A percentile compares a stretch with the other conserved stretches of the same genome.
These are phyloP conservation scores for Lycium barbarum DNA, from an alignment of 257 asterid species.

Conservation along the genomic window DNA sequence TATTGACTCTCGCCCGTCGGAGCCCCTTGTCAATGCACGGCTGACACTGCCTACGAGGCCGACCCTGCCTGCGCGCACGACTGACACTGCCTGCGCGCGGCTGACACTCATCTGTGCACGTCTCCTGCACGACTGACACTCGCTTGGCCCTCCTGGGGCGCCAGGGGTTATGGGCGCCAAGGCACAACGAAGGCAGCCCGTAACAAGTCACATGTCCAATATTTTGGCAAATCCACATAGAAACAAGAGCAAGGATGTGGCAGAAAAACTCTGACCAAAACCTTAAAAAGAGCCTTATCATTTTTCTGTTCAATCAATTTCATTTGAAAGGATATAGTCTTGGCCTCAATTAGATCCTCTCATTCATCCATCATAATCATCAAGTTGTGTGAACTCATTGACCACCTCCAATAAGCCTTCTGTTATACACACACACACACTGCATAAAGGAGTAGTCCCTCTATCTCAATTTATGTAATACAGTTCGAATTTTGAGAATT, in stretches of 20 bases:
- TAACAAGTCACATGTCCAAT: background rate
- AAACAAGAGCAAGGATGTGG: background rate
- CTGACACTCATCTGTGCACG: no score
- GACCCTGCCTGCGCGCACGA: no score
- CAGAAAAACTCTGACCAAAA: conserved; percentile 25
- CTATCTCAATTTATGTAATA: background rate
- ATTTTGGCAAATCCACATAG: conserved; percentile 30
- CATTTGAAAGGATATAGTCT: background rate
- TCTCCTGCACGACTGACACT: no score
- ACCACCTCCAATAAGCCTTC: background rate
- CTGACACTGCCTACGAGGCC: no score
- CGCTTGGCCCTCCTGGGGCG: no score
- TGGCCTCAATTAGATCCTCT: background rate
- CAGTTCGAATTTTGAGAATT: no score
- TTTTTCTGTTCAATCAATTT: background rate
- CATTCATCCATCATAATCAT: background rate
- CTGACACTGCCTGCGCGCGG: no score
- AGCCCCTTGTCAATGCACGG: no score
- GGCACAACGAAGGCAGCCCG: no score
- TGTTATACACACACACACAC: background rate
- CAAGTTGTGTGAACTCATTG: background rate
- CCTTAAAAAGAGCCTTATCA: background rate
- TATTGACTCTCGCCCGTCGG: no score
- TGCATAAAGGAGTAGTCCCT: background rate
- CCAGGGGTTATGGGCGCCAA: no score